Evolutionary conservation across 2,329 filamentous ascomycete species (phyloP).

Genomic region (Aspergillus luchuensis): DNA sequence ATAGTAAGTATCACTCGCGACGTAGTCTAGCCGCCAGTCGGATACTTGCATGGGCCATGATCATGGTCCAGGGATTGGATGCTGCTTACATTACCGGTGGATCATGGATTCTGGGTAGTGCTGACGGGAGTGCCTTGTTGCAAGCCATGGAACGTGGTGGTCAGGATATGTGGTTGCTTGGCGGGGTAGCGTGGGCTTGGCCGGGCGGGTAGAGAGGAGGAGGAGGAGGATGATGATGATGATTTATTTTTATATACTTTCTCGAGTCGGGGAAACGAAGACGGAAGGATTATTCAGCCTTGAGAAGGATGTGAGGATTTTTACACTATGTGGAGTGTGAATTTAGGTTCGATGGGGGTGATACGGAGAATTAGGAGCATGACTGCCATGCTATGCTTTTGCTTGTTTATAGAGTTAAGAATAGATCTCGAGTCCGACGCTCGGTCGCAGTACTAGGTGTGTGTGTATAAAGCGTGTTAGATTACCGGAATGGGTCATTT

Average conservation of each 20-base stretch:
- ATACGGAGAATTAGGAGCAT: neutral
- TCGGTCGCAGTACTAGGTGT: neutral
- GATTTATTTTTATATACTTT: neutral
- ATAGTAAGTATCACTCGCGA: neutral
- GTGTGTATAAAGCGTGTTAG: neutral
- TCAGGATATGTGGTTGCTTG: conserved; percentile 5
- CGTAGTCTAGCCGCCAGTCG: neutral
- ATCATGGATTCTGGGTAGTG: neutral
- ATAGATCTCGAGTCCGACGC: neutral
- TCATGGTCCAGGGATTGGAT: neutral
- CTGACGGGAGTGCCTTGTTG: conserved; percentile 8
- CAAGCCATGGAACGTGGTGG: conserved; percentile 9
- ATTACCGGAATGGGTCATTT: neutral
- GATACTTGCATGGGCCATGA: too few relatives aligned
- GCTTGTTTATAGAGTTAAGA: neutral
- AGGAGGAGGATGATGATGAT: neutral
- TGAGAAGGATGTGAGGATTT: neutral
- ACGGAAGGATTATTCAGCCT: neutral
- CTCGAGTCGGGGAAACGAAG: neutral
- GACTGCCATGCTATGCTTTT: neutral
- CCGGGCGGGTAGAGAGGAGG: neutral
- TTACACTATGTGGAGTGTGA: neutral
- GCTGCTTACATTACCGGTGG: neutral
- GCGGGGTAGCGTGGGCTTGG: conserved; percentile 1
- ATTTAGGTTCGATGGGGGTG: neutral